phyloP scores from a whole-genome alignment of 169 alveolate species.

The Eimeria mitis region DNA sequence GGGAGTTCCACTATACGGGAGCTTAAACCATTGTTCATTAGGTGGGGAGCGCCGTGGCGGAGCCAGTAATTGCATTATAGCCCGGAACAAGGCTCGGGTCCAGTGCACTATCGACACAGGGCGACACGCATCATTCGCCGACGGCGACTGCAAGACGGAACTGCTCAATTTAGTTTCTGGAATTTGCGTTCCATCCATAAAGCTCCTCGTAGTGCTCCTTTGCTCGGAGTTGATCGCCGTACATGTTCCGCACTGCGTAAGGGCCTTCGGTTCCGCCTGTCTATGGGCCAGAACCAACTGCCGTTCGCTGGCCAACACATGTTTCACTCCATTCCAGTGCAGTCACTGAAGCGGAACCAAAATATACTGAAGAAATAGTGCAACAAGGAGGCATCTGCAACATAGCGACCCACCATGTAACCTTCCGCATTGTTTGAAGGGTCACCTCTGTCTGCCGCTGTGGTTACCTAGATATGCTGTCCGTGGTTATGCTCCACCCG shows the following conservation, averaged over 20 bases:
- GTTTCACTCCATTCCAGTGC: neutral
- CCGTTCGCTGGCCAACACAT: neutral
- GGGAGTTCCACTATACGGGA: neutral
- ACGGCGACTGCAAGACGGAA: neutral
- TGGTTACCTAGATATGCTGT: neutral
- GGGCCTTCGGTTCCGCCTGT: too few species aligned
- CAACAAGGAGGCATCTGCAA: neutral
- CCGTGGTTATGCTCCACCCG: neutral
- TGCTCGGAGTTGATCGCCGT: neutral
- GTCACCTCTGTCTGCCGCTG: neutral
- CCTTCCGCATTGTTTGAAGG: neutral
- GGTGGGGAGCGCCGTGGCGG: conserved; percentile 30
- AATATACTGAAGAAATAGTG: neutral
- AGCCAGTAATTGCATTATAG: neutral
- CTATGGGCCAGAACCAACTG: neutral
- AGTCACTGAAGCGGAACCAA: neutral
- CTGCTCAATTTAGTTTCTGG: neutral
- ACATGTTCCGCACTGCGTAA: neutral
- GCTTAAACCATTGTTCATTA: neutral
- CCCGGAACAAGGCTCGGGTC: conserved; percentile 23
- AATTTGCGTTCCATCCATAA: neutral
- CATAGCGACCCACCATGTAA: neutral
- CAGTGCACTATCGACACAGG: conserved; percentile 38
- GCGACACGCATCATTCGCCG: neutral
- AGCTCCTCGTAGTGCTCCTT: neutral